phyloP scores from a whole-genome alignment of 73 alveolate species.

The Paramecium biaurelia region DNA sequence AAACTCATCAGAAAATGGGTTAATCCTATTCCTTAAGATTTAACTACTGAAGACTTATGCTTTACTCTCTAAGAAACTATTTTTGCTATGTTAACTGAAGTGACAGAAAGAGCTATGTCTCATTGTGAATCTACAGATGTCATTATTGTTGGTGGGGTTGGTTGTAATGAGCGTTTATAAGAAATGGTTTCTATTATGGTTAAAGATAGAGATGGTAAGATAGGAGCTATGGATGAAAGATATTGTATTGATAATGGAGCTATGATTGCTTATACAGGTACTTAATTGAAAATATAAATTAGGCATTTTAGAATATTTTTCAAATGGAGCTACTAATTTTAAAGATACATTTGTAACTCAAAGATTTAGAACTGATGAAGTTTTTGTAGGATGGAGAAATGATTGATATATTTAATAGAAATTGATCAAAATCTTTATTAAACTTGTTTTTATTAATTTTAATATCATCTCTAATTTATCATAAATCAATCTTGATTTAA shows the following conservation, averaged over 20 bases:
- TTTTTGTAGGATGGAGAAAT: constrained; percentile 90
- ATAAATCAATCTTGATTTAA: too few relatives aligned
- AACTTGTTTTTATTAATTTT: too few relatives aligned
- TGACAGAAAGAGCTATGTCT: constrained; percentile 99
- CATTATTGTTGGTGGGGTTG: constrained; percentile 98
- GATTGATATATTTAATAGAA: neutral
- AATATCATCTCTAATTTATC: too few relatives aligned
- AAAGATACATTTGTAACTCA: constrained; percentile 92
- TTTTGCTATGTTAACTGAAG: constrained; percentile 98
- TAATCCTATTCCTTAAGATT: constrained; percentile 53
- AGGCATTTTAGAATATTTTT: constrained; percentile 80
- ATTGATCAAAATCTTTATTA: too few relatives aligned
- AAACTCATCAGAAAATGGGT: constrained; percentile 60
- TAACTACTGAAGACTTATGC: constrained; percentile 93
- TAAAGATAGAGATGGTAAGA: constrained; percentile 95
- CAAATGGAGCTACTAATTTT: constrained; percentile 78
- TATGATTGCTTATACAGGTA: constrained; percentile 99
- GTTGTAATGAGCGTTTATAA: constrained; percentile 95
- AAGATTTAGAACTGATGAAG: constrained; percentile 99
- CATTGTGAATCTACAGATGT: constrained; percentile 97
- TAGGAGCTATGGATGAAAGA: constrained; percentile 99
- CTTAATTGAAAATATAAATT: neutral
- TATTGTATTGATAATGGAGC: constrained; percentile 99
- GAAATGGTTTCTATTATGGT: constrained; percentile 97
- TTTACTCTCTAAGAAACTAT: constrained; percentile 94